Evolutionary conservation across 305 asterid species (phyloP), one percentile per base, ranked within the genome.

Genomic region (Solanum hybrid): DNA sequence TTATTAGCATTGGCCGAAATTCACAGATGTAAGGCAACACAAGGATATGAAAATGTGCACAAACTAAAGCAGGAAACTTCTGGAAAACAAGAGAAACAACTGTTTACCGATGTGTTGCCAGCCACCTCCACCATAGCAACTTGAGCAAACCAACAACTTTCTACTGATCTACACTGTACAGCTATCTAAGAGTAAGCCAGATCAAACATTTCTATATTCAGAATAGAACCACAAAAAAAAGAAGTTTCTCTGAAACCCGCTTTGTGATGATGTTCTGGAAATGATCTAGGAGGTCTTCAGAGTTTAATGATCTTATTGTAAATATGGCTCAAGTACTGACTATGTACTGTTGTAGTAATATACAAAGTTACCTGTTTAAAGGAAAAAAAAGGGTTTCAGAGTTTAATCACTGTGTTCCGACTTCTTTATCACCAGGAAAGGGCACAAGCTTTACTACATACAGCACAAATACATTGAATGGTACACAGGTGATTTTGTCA

Each of bases 1-100:
- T 87, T 91, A 83, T 92, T 90, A 73, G 90, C 87, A 89, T 91
- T 93, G 31, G 77, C 92, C 94, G 90, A 89, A 22, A 40, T 84
- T 84, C 87, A 10, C 40, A 51, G 20, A 84, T 29, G 88, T 46
- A 84, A 84, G 40, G 40, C 18, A 42, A 83, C 87, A 84, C 22
- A 31, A 84, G 75, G 75, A 84, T 84, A 51, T 84, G 88, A 84
- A 81, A 84, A 51, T 84, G 75, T 84, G 75, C 75, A 84, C 40
- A 16, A 51, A 46, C 74, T 84, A 84, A 51, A 84, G 39, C 74
- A 83, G 31, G 87, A 84, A 46, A 29, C 34, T 82, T 82, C 71
- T 3, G 18, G 37, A 22, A 82, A 84, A 20, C 14, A 8, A 51
- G 87, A 51, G 24, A 46, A 20, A 29, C 5, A 16, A 51, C 29